Conservation (phyloP, 495 filamentous ascomycete species). For the Arthonia radiata region DNA sequence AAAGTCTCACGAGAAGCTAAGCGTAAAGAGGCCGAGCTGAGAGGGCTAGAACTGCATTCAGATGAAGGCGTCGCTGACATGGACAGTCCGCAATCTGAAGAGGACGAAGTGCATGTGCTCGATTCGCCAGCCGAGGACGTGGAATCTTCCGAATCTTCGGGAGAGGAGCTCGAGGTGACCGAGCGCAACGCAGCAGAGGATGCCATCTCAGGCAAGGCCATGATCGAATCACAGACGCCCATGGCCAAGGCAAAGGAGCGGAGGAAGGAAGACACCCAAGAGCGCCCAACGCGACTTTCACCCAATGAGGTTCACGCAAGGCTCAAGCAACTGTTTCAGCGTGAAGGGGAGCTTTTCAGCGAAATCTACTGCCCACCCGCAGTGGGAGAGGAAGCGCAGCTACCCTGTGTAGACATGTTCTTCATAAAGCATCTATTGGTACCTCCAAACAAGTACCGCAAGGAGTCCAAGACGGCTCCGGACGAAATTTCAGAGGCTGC, state of each 20-base stretch:
- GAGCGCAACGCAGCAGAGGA: constrained; percentile 3
- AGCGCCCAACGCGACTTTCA: constrained; percentile 28
- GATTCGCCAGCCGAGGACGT: constrained; percentile 19
- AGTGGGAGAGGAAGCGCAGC: constrained; percentile 20
- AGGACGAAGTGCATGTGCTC: constrained; percentile 15
- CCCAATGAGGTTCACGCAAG: constrained; percentile 50
- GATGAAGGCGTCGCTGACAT: constrained; percentile 55
- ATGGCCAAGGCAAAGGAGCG: constrained; percentile 7
- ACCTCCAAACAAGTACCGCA: constrained; percentile 80
- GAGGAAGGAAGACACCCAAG: constrained; percentile 9
- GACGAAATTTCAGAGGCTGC: constrained; percentile 58
- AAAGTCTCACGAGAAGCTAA: too few relatives aligned
- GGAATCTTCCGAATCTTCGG: too few relatives aligned
- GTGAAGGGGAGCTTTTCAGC: constrained; percentile 55
- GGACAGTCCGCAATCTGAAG: constrained; percentile 21
- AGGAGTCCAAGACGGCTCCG: constrained; percentile 55
- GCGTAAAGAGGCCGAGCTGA: too few relatives aligned
- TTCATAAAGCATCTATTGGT: constrained; percentile 69
- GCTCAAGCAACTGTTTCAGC: constrained; percentile 57
- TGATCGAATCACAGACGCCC: constrained; percentile 17
- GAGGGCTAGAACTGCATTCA: too few relatives aligned
- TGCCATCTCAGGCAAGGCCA: not conserved
- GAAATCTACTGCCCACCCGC: constrained; percentile 63
- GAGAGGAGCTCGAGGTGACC: constrained; percentile 24
- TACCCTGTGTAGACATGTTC: constrained; percentile 63